Conservation (phyloP, 2,329 filamentous ascomycete genomes). For the Rosellinia necatrix region DNA sequence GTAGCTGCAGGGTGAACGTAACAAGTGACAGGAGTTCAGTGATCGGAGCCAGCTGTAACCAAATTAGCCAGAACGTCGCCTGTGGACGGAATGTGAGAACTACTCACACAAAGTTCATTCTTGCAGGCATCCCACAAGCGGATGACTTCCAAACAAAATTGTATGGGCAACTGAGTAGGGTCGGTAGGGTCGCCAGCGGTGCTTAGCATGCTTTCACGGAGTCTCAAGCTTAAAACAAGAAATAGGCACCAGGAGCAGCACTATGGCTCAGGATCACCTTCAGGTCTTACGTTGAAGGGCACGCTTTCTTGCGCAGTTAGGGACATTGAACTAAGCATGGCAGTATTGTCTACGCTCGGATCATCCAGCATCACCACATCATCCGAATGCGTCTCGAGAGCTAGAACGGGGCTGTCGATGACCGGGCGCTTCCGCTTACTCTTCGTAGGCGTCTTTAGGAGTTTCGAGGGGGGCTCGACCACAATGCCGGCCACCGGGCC, state of each 20-base stretch:
- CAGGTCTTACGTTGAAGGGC: constrained; percentile 56
- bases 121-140: constrained; percentile 71
- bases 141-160: constrained; percentile 67
- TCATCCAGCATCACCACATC: constrained; percentile 45
- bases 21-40: constrained; percentile 68
- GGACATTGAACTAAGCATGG: constrained; percentile 16
- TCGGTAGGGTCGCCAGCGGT: constrained; percentile 54
- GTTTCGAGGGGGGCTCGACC: constrained; percentile 46
- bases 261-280: constrained; percentile 69
- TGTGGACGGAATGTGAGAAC: constrained; percentile 9
- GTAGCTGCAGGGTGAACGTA: constrained; percentile 65
- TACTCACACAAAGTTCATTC: constrained; percentile 54
- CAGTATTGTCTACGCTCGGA: constrained; percentile 22
- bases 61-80: constrained; percentile 2
- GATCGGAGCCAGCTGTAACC: constrained; percentile 61
- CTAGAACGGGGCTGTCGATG: constrained; percentile 68
- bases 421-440: constrained; percentile 71
- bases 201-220: constrained; percentile 65
- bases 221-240: constrained; percentile 65
- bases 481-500: constrained; percentile 51
- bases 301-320: constrained; percentile 24
- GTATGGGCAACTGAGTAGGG: constrained; percentile 62
- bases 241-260: constrained; percentile 57
- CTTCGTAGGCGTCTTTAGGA: constrained; percentile 62
- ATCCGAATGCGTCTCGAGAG: constrained; percentile 58